Evolutionary conservation across 768 basidiomycete genomes (phyloP), one percentile per base, ranked within the genome.

Genomic region (Tricholoma furcatifolium): DNA sequence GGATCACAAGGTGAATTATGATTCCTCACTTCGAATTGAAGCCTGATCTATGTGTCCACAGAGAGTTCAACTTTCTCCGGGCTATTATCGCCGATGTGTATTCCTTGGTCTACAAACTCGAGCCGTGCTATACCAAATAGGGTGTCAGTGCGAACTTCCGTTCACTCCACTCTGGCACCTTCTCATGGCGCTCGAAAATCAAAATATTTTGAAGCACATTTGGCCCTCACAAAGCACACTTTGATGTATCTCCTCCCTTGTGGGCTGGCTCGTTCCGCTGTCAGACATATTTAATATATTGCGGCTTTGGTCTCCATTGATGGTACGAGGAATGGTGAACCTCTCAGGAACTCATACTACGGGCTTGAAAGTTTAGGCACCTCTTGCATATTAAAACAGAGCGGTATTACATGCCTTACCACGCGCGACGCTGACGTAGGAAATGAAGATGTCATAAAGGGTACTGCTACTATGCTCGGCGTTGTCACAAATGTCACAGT

Each of bases 261-360:
- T 64, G 70, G 58, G 45, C 12, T 64, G 79, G 84, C 73, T 87
- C 84, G 84, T 87, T 87, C 84, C 74, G 82, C 72, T 86, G 84
- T 83, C 84, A 68, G 62, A 78, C 69, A 78, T 68, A 44, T 56
- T 34, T 20, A 43, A 34, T 17, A 23, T 17, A 6, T 6, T 30
- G 24, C 23, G 34, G 20, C 41, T 50, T 18, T 35, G 32, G 15
- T 36, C 30, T 43, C 17, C 34, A 18, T 3, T 40, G 23, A 24
- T 17, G 15, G 8, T 27, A 27, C 27, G 27, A 27, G 27, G 27
- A 27, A 27, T 27, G 27, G 27, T 27, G 27, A 4, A 27, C 27
- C 27, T 27, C 27, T 27, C 27, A 7, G 27, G 3, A 27, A 27
- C 27, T 27, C 27, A 27, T 27, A 27, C 27, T 27, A 27, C 7